These are phyloP conservation scores for Scorias spongiosa DNA, from an alignment of 2,329 filamentous ascomycete genomes.

Conservation along the genomic window DNA sequence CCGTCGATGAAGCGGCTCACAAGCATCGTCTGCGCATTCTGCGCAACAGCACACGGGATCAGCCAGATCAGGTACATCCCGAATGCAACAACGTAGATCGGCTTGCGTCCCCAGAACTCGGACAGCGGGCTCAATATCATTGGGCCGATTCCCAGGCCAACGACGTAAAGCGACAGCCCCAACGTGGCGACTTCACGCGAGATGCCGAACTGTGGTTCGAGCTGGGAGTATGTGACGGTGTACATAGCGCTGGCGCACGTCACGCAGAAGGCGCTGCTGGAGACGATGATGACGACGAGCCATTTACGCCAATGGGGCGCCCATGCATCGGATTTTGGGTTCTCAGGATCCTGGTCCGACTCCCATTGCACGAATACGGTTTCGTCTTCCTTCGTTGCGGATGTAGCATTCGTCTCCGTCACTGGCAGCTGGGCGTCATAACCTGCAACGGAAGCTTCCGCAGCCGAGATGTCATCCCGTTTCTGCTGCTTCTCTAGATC, in stretches of 20 bases:
- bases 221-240: conserved; percentile 64
- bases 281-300: conserved; percentile 62
- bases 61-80: conserved; percentile 51
- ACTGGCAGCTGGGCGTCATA: too few species aligned
- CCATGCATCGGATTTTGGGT: neutral
- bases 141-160: conserved; percentile 49
- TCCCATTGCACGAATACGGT: neutral
- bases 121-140: conserved; percentile 47
- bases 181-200: conserved; percentile 61
- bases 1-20: conserved; percentile 65
- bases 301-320: conserved; percentile 44
- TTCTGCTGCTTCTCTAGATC: too few species aligned
- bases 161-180: conserved; percentile 68
- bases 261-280: conserved; percentile 61
- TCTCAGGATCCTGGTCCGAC: neutral
- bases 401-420: too few species aligned
- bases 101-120: conserved; percentile 52
- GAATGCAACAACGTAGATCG: conserved; percentile 54
- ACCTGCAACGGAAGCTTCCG: too few species aligned
- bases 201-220: conserved; percentile 58
- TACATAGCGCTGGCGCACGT: conserved; percentile 83
- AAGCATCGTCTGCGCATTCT: conserved; percentile 51
- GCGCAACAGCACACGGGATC: conserved; percentile 55
- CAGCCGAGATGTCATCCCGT: too few species aligned
- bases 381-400: neutral